Percentiles rank a stretch among this genome's conserved stretches.
These are phyloP conservation scores for Trametes pubescens DNA, from an alignment of 1,284 basidiomycete species.

Conservation along the genomic window DNA sequence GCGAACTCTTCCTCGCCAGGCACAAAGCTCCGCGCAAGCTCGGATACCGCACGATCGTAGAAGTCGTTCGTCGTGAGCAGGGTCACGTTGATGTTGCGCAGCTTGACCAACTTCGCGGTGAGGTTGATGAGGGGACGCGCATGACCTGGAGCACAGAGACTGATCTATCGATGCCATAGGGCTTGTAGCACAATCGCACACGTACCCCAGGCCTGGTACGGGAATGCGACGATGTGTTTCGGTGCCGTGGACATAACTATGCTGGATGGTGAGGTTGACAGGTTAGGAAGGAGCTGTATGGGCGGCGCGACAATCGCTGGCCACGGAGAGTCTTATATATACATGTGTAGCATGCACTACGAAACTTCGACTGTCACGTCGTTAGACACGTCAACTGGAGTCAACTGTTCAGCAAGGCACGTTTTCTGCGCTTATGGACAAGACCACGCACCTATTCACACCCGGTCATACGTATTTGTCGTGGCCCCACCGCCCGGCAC, in stretches of 20 bases:
- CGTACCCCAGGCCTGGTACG: constrained; percentile 18
- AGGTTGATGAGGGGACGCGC: constrained; percentile 9
- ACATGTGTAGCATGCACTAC: background rate
- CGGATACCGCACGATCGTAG: constrained; percentile 5
- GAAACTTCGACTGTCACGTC: background rate
- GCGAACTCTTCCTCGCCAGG: constrained; percentile 9
- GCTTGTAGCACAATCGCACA: background rate
- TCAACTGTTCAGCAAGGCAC: background rate
- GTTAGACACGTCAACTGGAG: background rate
- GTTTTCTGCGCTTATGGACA: background rate
- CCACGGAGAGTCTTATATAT: background rate
- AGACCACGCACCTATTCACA: background rate
- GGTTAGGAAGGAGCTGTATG: background rate
- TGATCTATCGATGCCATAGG: background rate
- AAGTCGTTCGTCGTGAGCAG: constrained; percentile 1
- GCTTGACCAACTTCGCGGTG: constrained; percentile 7
- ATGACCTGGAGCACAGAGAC: constrained; percentile 6
- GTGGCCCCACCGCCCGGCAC: background rate
- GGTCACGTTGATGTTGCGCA: constrained; percentile 3
- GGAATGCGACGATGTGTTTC: constrained; percentile 12
- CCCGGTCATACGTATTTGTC: background rate
- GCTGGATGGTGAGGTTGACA: background rate
- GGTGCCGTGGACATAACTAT: background rate
- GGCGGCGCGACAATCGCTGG: background rate
- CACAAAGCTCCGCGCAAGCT: constrained; percentile 17